Evolutionary conservation across 495 filamentous ascomycete species (phyloP).

Genomic region (Xylaria palmicola): DNA sequence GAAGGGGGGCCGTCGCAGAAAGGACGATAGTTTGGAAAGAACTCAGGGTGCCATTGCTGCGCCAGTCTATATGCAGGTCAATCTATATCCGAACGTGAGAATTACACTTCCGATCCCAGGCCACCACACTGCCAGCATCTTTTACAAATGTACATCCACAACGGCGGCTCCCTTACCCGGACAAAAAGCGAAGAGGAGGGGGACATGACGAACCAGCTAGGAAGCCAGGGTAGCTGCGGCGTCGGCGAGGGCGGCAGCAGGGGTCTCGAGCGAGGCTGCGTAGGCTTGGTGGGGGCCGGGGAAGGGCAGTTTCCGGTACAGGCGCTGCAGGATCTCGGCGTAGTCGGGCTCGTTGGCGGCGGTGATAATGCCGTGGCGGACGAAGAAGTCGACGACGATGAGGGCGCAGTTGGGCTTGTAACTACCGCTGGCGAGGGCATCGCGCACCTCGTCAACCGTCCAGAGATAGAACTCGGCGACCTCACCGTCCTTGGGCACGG

Average conservation of each 20-base stretch:
- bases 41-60: background rate
- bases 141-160: conserved; percentile 4
- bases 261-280: background rate
- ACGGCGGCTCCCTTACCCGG: background rate
- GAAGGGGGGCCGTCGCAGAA: background rate
- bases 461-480: conserved; percentile 81
- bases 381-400: conserved; percentile 84
- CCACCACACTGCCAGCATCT: background rate
- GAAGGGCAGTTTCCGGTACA: conserved; percentile 82
- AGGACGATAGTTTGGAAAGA: background rate
- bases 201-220: background rate
- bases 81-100: conserved; percentile 5
- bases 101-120: background rate
- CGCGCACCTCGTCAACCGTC: conserved; percentile 71
- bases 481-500: conserved; percentile 78
- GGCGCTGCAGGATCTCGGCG: conserved; percentile 67
- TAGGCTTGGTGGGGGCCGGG: conserved; percentile 61
- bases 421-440: conserved; percentile 64
- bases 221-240: conserved; percentile 1
- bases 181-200: background rate
- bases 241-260: background rate
- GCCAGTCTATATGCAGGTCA: conserved; percentile 12
- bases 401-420: conserved; percentile 96
- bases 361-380: conserved; percentile 80
- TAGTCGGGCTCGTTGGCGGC: conserved; percentile 80